Conservation (phyloP, 208 protist genomes). For the Trypanosoma grayi region DNA sequence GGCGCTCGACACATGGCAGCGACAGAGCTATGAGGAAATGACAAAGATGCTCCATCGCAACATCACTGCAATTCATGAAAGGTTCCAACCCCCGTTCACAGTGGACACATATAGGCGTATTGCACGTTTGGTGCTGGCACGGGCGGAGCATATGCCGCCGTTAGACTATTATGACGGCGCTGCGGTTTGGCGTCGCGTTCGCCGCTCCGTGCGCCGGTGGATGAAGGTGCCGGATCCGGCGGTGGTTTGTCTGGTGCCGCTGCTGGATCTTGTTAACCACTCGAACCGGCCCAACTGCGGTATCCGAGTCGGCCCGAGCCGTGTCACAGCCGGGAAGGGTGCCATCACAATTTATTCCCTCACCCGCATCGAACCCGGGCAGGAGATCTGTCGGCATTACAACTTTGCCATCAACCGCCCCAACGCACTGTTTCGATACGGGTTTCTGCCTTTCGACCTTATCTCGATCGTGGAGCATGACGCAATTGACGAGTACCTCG, state of each 20-base stretch:
- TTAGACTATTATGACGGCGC: conserved; percentile 57
- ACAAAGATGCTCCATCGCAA: conserved; percentile 67
- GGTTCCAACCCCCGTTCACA: conserved; percentile 57
- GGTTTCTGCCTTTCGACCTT: conserved; percentile 88
- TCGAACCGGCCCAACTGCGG: conserved; percentile 84
- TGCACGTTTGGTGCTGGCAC: conserved; percentile 76
- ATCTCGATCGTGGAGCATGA: conserved; percentile 89
- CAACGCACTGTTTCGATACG: conserved; percentile 86
- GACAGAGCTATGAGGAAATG: conserved; percentile 79
- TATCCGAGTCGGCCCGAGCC: conserved; percentile 59
- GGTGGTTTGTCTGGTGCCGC: conserved; percentile 67
- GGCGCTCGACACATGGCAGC: conserved; percentile 88
- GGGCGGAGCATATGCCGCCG: conserved; percentile 77
- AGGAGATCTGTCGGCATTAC: conserved; percentile 91
- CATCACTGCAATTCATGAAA: conserved; percentile 61
- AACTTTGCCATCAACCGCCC: conserved; percentile 84
- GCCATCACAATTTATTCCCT: conserved; percentile 82
- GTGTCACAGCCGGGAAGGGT: conserved; percentile 39
- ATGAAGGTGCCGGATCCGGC: conserved; percentile 37
- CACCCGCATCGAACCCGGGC: conserved; percentile 54
- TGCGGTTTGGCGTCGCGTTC: conserved; percentile 33
- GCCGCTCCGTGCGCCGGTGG: conserved; percentile 38
- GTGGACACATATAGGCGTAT: conserved; percentile 80
- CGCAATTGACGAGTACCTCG: conserved; percentile 63
- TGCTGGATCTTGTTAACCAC: conserved; percentile 87